A percentile compares a stretch with the other conserved stretches of the same genome.
Conservation (phyloP, 148 eudicot genomes). For the Linanthus parryae region DNA sequence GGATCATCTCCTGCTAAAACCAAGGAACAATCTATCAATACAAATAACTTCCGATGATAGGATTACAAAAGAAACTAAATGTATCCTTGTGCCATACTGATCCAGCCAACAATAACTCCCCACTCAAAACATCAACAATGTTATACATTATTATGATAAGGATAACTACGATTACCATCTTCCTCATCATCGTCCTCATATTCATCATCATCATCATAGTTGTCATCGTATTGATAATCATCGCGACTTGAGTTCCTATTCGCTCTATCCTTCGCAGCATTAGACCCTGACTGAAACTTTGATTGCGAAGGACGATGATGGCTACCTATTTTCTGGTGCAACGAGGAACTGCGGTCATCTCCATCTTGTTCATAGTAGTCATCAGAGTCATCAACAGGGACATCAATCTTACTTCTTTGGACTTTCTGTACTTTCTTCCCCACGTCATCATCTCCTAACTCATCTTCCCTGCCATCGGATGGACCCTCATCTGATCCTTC, state of each 20-base stretch:
- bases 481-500: slow-evolving; percentile 63
- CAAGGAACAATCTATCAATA: slow-evolving; percentile 10
- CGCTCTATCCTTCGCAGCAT: slow-evolving; percentile 16
- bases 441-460: slow-evolving; percentile 33
- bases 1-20: slow-evolving; percentile 81
- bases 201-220: slow-evolving; percentile 52
- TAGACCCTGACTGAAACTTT: slow-evolving; percentile 34
- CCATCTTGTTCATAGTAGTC: slow-evolving; percentile 95
- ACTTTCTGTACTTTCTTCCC: slow-evolving; percentile 45
- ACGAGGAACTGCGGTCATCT: slow-evolving; percentile 66
- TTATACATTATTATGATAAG: neutral
- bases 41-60: too few species aligned
- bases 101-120: neutral
- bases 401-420: slow-evolving; percentile 17
- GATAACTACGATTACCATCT: slow-evolving; percentile 13
- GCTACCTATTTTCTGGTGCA: slow-evolving; percentile 37
- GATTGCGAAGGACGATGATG: slow-evolving; percentile 29
- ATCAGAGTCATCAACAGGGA: slow-evolving; percentile 87
- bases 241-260: slow-evolving; percentile 37
- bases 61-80: neutral
- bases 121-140: neutral
- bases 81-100: neutral
- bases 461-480: slow-evolving; percentile 41
- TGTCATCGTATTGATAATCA: slow-evolving; percentile 38
- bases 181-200: slow-evolving; percentile 24